Percentiles rank a stretch among this genome's conserved stretches.
Evolutionary conservation across 169 alveolate species (phyloP).

Genomic region (Cryptosporidium baileyi): DNA sequence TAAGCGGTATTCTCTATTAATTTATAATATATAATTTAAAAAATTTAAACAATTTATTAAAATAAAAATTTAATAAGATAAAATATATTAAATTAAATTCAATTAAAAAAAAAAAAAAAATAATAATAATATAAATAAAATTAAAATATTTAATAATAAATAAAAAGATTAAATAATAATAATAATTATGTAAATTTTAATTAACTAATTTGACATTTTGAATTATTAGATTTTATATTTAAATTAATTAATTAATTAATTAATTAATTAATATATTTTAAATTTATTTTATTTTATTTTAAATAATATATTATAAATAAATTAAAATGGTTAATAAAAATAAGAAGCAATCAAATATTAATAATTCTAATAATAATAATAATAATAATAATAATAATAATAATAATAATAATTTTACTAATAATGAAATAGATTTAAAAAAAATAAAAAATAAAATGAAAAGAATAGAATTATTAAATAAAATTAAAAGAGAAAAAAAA

Average conservation of each 20-base stretch:
- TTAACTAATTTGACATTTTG: no score
- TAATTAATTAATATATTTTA: neutral
- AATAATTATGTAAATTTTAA: no score
- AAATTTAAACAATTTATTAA: no score
- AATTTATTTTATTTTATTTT: neutral
- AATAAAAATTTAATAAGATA: no score
- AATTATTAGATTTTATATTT: neutral
- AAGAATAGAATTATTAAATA: constrained; percentile 11
- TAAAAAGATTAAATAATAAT: no score
- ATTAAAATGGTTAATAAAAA: neutral
- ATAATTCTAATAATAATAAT: neutral
- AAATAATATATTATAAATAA: neutral
- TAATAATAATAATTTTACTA: neutral
- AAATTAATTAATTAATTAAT: neutral
- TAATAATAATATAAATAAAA: no score
- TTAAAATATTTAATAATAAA: no score
- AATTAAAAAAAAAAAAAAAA: no score
- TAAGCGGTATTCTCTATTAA: no score
- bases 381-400: neutral
- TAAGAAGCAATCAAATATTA: neutral
- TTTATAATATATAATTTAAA: no score
- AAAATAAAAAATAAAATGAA: constrained; percentile 29
- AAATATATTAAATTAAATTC: no score
- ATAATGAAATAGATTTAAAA: constrained; percentile 2
- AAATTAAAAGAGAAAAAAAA: constrained; percentile 19